phyloP scores from a whole-genome alignment of 768 basidiomycete genomes.

The Mycena filopes region DNA sequence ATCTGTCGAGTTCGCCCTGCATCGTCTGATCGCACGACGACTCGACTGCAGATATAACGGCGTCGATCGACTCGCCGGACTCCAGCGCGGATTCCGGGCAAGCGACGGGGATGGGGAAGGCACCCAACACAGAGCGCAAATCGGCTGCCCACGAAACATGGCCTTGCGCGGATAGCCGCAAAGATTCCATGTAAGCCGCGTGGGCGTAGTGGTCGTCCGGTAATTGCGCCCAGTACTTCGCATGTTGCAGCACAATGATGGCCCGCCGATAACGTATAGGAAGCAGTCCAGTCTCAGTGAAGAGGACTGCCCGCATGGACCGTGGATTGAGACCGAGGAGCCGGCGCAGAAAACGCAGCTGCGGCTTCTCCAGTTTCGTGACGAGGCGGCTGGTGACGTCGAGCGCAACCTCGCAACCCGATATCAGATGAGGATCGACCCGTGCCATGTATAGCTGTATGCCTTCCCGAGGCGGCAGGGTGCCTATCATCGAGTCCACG shows the following conservation, averaged over 20 bases:
- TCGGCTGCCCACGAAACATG: conserved; percentile 9
- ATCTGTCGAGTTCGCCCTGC: conserved; percentile 3
- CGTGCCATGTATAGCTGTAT: conserved; percentile 1
- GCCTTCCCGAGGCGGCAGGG: conserved; percentile 6
- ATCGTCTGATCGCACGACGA: not conserved
- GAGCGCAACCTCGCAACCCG: no score
- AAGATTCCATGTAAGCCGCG: not conserved
- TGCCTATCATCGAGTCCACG: conserved; percentile 8
- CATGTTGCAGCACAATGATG: no score
- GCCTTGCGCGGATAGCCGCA: not conserved
- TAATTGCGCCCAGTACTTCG: conserved; percentile 20
- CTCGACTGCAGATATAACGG: not conserved
- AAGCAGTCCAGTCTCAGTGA: conserved; percentile 41
- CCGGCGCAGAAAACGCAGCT: no score
- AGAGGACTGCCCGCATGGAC: conserved; percentile 30
- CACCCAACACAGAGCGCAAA: not conserved
- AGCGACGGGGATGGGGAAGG: not conserved
- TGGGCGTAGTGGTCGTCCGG: not conserved
- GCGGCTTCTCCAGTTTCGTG: no score
- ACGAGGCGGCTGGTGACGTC: no score
- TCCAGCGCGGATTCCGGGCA: not conserved
- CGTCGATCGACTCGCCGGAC: not conserved
- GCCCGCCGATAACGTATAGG: no score
- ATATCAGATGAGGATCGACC: no score
- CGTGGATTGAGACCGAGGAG: conserved; percentile 14